These are phyloP conservation scores for Pezicula radicicola DNA, from an alignment of 2,329 filamentous ascomycete species.

Conservation along the genomic window DNA sequence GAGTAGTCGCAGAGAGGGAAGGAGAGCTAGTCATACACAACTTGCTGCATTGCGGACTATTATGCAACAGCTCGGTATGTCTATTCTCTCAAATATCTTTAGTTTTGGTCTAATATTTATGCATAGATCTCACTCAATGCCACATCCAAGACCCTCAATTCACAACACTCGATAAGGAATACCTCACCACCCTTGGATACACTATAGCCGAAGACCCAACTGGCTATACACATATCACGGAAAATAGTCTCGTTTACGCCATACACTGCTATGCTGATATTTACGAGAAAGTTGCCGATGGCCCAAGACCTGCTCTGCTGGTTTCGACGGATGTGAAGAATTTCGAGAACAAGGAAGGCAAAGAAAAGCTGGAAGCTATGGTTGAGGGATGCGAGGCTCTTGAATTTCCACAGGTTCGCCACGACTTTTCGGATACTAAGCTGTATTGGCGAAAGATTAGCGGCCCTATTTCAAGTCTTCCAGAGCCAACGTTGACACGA, in stretches of 20 bases:
- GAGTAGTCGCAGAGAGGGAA: conserved; percentile 22
- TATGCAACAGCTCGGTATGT: conserved; percentile 15
- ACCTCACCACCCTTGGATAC: conserved; percentile 21
- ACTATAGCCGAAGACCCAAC: conserved; percentile 24
- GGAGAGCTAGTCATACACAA: conserved; percentile 25
- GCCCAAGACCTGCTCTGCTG: conserved; percentile 19
- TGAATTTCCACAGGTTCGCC: conserved; percentile 26
- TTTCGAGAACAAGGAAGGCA: conserved; percentile 16
- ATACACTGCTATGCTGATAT: conserved; percentile 30
- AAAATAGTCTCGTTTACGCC: conserved; percentile 27
- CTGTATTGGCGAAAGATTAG: conserved; percentile 22
- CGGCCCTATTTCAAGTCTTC: too few relatives aligned
- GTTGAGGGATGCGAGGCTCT: conserved; percentile 20
- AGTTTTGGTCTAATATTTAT: background rate
- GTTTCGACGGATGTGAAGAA: conserved; percentile 27
- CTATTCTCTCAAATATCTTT: background rate
- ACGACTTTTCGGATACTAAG: conserved; percentile 29
- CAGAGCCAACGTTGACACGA: too few relatives aligned
- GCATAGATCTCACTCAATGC: background rate
- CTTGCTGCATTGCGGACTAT: conserved; percentile 26
- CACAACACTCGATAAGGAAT: conserved; percentile 25
- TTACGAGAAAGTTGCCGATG: conserved; percentile 21
- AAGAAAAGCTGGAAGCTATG: conserved; percentile 18
- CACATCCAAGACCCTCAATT: conserved; percentile 29
- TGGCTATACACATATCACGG: conserved; percentile 21